A percentile compares a stretch with the other conserved stretches of the same genome.
phyloP scores from a whole-genome alignment of 2,329 filamentous ascomycete species.

The Aspergillus unguis region DNA sequence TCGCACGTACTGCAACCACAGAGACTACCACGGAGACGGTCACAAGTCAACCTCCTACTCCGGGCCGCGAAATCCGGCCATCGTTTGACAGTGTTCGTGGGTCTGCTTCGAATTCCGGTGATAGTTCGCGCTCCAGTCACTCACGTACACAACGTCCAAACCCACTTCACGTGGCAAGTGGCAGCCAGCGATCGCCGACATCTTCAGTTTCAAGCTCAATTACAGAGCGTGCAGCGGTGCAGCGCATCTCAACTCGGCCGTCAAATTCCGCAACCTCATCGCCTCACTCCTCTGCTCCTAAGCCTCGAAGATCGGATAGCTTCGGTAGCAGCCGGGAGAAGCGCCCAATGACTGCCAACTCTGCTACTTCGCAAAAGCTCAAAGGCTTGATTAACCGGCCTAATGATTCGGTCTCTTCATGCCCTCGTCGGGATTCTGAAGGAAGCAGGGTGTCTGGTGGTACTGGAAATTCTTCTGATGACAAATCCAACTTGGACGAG shows the following conservation, averaged over 20 bases:
- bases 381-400: slow-evolving; percentile 41
- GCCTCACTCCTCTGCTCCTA: slow-evolving; percentile 22
- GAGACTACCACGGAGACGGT: slow-evolving; percentile 2
- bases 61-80: slow-evolving; percentile 7
- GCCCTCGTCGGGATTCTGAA: slow-evolving; percentile 37
- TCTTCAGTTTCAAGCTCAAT: slow-evolving; percentile 24
- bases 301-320: slow-evolving; percentile 39
- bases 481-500: slow-evolving; percentile 70
- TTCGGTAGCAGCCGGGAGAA: slow-evolving; percentile 37
- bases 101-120: slow-evolving; percentile 28
- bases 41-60: slow-evolving; percentile 7
- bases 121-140: slow-evolving; percentile 26
- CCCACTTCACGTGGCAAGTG: slow-evolving; percentile 22
- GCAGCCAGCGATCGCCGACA: slow-evolving; percentile 23
- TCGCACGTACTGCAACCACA: slow-evolving; percentile 2
- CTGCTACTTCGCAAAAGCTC: slow-evolving; percentile 41
- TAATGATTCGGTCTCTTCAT: slow-evolving; percentile 27
- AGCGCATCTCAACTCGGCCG: slow-evolving; percentile 36
- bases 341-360: slow-evolving; percentile 40
- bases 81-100: slow-evolving; percentile 7
- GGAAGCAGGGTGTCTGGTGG: slow-evolving; percentile 29
- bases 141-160: slow-evolving; percentile 28
- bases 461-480: slow-evolving; percentile 42
- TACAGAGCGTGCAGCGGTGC: slow-evolving; percentile 40
- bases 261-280: slow-evolving; percentile 28